Evolutionary conservation across 371 early-diverging fungal species (phyloP), one percentile per base, ranked within the genome.

Genomic region (Saksenaea vasiformis): DNA sequence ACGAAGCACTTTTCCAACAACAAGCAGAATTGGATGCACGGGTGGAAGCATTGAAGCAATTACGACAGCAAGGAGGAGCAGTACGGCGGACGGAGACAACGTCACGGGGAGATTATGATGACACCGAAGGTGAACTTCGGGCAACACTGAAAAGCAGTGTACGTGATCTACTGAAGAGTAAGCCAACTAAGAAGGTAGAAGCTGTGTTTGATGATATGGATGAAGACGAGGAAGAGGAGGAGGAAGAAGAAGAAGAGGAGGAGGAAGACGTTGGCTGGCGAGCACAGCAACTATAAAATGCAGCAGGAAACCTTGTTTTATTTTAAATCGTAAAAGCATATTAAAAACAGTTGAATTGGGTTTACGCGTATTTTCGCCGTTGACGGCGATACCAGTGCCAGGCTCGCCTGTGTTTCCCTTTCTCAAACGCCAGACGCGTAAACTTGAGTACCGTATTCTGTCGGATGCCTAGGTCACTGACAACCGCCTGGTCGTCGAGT

Each of bases 61-160:
- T 72, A 54, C 61, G 80, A 26, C 62, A 68, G 31, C 59, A 59
- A 31, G 47, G 58, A 38, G 35, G 54, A 17, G 56, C 47, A 15
- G 56, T 56, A 15, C 24, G 56, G 19, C 54, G n/a, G 43, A 31
- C 53, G 26, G 53, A 54, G 5, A 28, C 22, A 17, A 43, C 37
- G 19, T 41, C 54, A n/a, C 36, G 41, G 19, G 47, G 53, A 5
- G 47, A 53, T 0, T 39, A 38, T 26, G 62, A 60, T 17, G 62
- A 66, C 35, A 60, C 56, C n/a, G 67, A 71, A 44, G 58, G 63
- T 41, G 62, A 51, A 11, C 57, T 65, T 24, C 62, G 67, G 24
- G 2, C 34, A 95, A 96, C 75, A 94, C 96, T 72, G 85, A 95
- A 74, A 94, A 95, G 74, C 83, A 87, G 22, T 17, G 51, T 47